Evolutionary conservation across 495 filamentous ascomycete species (phyloP).

Genomic region (Penicillium bovifimosum): DNA sequence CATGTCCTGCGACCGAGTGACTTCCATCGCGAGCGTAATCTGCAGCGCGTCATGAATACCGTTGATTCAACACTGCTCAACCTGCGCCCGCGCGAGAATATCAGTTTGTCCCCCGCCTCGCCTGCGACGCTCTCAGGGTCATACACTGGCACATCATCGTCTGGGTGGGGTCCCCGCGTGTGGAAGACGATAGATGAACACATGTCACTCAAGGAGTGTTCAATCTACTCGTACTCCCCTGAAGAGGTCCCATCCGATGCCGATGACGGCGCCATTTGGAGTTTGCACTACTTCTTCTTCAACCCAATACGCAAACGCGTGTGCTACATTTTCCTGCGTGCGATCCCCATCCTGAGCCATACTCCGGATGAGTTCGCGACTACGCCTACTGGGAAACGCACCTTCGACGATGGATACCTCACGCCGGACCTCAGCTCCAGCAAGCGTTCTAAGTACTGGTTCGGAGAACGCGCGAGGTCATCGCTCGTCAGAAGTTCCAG

Average conservation of each 20-base stretch:
- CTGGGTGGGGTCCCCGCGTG: conserved; percentile 75
- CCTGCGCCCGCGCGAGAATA: conserved; percentile 59
- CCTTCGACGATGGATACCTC: conserved; percentile 44
- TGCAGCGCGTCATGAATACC: conserved; percentile 72
- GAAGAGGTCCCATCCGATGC: conserved; percentile 82
- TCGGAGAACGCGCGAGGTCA: conserved; percentile 55
- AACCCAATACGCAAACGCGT: conserved; percentile 90
- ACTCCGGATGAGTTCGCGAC: conserved; percentile 42
- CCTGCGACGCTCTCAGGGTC: conserved; percentile 41
- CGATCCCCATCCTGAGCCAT: conserved; percentile 75
- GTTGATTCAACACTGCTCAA: conserved; percentile 82
- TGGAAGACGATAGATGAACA: conserved; percentile 89
- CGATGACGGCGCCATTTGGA: conserved; percentile 91
- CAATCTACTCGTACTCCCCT: conserved; percentile 77
- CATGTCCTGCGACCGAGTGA: conserved; percentile 81
- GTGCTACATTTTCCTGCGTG: conserved; percentile 85
- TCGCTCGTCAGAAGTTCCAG: conserved; percentile 35
- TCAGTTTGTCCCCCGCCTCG: conserved; percentile 41
- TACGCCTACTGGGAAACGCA: conserved; percentile 42
- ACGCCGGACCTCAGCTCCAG: conserved; percentile 52
- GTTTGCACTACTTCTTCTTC: conserved; percentile 94
- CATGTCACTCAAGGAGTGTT: conserved; percentile 82
- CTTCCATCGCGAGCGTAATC: conserved; percentile 71
- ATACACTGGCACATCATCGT: conserved; percentile 33
- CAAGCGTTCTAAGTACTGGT: conserved; percentile 80